phyloP scores from a whole-genome alignment of 768 basidiomycete genomes.

The Coprinopsis cinerea region DNA sequence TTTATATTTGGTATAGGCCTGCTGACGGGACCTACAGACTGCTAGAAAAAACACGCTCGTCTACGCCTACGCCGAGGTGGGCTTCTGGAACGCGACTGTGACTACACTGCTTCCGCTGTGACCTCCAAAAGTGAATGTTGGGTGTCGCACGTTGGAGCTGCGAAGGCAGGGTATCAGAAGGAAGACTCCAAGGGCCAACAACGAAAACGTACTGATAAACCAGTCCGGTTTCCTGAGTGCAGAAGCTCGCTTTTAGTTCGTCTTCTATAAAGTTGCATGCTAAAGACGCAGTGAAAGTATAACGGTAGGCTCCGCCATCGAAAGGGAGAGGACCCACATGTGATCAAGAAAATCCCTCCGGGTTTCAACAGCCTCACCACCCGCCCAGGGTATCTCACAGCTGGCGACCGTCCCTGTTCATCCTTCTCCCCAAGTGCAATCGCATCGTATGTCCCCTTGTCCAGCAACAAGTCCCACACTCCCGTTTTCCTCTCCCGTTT shows the following conservation, averaged over 20 bases:
- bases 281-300: slow-evolving; percentile 16
- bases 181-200: neutral
- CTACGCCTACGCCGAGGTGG: slow-evolving; percentile 6
- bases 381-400: slow-evolving; percentile 53
- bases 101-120: slow-evolving; percentile 63
- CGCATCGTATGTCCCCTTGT: slow-evolving; percentile 89
- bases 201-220: slow-evolving; percentile 53
- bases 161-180: neutral
- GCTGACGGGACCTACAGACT: too few species aligned
- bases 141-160: slow-evolving; percentile 71
- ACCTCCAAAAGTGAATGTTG: slow-evolving; percentile 75
- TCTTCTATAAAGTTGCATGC: slow-evolving; percentile 86
- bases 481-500: slow-evolving; percentile 17
- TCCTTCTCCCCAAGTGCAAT: slow-evolving; percentile 68
- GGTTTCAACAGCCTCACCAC: slow-evolving; percentile 53
- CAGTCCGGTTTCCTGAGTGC: slow-evolving; percentile 40
- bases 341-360: slow-evolving; percentile 71
- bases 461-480: slow-evolving; percentile 70
- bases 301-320: too few species aligned
- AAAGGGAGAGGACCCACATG: slow-evolving; percentile 42
- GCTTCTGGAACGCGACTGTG: slow-evolving; percentile 64
- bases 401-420: slow-evolving; percentile 44
- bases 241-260: slow-evolving; percentile 56
- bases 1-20: too few species aligned
- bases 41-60: too few species aligned